Evolutionary conservation across 148 eudicot genomes (phyloP).

Genomic region (Fallopia convolvulus): DNA sequence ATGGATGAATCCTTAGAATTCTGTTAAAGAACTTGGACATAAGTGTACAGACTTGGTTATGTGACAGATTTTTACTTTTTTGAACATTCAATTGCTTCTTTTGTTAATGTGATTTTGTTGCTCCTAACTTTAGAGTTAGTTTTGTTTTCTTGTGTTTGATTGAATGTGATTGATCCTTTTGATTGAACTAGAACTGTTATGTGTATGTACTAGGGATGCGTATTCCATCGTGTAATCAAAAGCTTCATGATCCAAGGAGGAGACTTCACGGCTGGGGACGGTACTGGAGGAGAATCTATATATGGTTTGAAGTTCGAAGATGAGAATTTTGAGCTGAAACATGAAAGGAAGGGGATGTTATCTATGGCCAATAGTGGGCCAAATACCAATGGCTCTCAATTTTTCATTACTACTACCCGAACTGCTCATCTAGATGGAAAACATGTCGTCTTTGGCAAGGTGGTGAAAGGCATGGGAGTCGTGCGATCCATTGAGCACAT

Average conservation of each 20-base stretch:
- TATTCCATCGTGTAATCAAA: constrained; percentile 71
- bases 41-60: not conserved
- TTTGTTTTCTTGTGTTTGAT: not conserved
- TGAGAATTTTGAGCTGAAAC: constrained; percentile 77
- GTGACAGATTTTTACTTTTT: not conserved
- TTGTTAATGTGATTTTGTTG: not conserved
- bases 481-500: constrained; percentile 82
- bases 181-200: not conserved
- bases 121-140: not conserved
- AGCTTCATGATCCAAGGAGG: constrained; percentile 87
- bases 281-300: constrained; percentile 96
- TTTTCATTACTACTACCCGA: constrained; percentile 82
- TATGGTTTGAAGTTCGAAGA: constrained; percentile 81
- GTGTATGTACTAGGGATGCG: constrained; percentile 34
- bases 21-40: not conserved
- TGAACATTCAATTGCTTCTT: not conserved
- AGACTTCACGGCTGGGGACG: constrained; percentile 76
- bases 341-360: constrained; percentile 88
- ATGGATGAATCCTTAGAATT: not conserved
- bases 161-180: not conserved
- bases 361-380: constrained; percentile 90
- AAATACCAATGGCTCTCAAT: constrained; percentile 75
- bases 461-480: constrained; percentile 84
- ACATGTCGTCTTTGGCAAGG: constrained; percentile 92
- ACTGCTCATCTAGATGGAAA: constrained; percentile 80